These are phyloP conservation scores for Colletotrichum lini DNA, from an alignment of 2,329 filamentous ascomycete genomes.

Conservation along the genomic window DNA sequence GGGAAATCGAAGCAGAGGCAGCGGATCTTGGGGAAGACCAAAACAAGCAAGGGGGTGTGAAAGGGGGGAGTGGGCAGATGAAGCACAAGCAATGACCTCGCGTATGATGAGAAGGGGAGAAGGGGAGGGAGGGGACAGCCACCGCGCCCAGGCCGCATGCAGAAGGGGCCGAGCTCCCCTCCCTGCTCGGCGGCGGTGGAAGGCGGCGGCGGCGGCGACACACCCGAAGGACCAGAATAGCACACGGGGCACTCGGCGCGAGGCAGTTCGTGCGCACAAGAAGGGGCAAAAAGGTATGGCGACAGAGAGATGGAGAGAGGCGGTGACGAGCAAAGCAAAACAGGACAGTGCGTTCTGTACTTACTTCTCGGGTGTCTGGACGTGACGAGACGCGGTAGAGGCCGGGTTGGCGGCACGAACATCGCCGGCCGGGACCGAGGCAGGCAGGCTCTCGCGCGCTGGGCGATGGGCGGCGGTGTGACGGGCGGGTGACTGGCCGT, in stretches of 20 bases:
- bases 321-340: constrained; percentile 10
- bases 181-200: constrained; percentile 30
- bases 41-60: constrained; percentile 1
- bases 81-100: constrained; percentile 19
- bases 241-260: constrained; percentile 31
- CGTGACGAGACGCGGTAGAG: constrained; percentile 62
- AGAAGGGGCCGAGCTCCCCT: constrained; percentile 41
- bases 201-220: constrained; percentile 26
- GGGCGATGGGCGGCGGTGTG: constrained; percentile 63
- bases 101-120: constrained; percentile 21
- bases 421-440: constrained; percentile 62
- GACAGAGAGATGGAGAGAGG: constrained; percentile 18
- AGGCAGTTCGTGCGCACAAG: not conserved
- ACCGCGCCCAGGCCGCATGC: constrained; percentile 42
- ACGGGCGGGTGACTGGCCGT: constrained; percentile 71
- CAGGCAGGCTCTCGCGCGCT: constrained; percentile 68
- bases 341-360: constrained; percentile 48
- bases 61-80: constrained; percentile 10
- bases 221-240: constrained; percentile 40
- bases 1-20: constrained; percentile 38
- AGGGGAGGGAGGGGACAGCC: constrained; percentile 26
- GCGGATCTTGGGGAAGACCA: constrained; percentile 21
- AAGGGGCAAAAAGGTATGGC: constrained; percentile 15
- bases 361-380: constrained; percentile 69
- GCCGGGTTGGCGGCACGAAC: constrained; percentile 60